Percentiles rank a stretch among this genome's conserved stretches.
Conservation (phyloP, 2,329 filamentous ascomycete genomes). For the Dothistroma septosporum region DNA sequence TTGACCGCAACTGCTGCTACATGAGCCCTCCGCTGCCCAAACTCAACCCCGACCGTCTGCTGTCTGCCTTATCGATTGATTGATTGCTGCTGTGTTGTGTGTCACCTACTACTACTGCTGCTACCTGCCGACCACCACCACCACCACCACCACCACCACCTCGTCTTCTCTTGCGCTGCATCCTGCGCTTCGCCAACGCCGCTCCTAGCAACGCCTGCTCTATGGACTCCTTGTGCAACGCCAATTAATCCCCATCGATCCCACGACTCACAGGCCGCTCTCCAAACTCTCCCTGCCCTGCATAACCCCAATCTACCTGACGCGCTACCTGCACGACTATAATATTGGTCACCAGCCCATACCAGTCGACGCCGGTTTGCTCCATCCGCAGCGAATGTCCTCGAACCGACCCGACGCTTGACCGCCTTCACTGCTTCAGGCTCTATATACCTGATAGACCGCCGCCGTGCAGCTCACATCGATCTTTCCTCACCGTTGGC, state of each 20-base stretch:
- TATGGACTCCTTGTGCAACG: not conserved
- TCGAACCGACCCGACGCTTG: not conserved
- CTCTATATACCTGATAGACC: not conserved
- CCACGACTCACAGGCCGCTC: constrained; percentile 4
- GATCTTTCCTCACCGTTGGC: constrained; percentile 4
- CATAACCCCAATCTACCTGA: constrained; percentile 13
- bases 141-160: not conserved
- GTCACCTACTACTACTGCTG: not conserved
- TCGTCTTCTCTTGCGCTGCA: not conserved
- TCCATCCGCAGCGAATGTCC: constrained; percentile 5
- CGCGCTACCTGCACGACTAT: constrained; percentile 4
- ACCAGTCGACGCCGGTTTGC: constrained; percentile 1
- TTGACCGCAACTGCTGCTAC: constrained; percentile 16
- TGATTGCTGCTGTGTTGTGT: not conserved
- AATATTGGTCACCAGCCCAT: constrained; percentile 3
- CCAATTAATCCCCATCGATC: not conserved
- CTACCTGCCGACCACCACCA: not conserved
- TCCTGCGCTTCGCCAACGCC: constrained; percentile 3
- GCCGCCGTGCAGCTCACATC: not conserved
- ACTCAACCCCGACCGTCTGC: not conserved
- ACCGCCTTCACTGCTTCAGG: constrained; percentile 12
- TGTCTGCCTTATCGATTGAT: constrained; percentile 2
- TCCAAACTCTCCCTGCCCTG: constrained; percentile 4
- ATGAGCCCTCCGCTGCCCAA: not conserved
- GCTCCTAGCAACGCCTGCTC: not conserved